phyloP scores from a whole-genome alignment of 176 grass and related monocot genomes.

The Lolium rigidum region DNA sequence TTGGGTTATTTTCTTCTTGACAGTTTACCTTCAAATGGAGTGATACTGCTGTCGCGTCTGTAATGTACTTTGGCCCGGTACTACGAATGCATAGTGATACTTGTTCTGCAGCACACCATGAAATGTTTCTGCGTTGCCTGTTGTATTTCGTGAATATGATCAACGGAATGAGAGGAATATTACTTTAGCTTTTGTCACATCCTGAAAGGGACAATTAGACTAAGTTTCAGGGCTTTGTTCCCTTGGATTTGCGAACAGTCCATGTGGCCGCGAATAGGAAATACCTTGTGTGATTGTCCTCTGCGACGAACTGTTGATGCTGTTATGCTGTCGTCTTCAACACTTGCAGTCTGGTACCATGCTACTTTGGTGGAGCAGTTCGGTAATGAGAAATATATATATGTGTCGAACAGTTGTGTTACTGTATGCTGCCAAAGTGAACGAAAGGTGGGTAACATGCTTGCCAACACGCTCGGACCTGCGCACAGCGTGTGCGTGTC shows the following conservation, averaged over 20 bases:
- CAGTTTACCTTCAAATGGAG: conserved; percentile 50
- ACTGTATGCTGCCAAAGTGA: conserved; percentile 26
- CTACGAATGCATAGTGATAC: conserved; percentile 40
- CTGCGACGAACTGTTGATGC: not conserved
- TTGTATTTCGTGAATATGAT: not conserved
- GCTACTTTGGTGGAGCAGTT: conserved; percentile 1
- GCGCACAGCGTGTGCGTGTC: not conserved
- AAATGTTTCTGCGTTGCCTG: not conserved
- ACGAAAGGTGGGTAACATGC: conserved; percentile 2
- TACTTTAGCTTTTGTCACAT: not conserved
- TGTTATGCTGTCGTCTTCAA: conserved; percentile 15
- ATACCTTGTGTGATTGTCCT: not conserved
- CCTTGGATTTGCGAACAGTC: not conserved
- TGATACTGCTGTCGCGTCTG: conserved; percentile 36
- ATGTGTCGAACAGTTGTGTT: not conserved
- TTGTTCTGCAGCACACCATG: conserved; percentile 17
- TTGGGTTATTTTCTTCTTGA: conserved; percentile 35
- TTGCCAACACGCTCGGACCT: not conserved
- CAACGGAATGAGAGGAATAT: not conserved
- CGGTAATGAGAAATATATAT: not conserved
- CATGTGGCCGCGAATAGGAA: conserved; percentile 18
- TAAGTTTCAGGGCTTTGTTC: conserved; percentile 1
- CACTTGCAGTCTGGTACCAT: not conserved
- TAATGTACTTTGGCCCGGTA: conserved; percentile 31
- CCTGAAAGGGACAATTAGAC: not conserved